phyloP scores from a whole-genome alignment of 2,329 filamentous ascomycete genomes.

The Fusarium sacchari region DNA sequence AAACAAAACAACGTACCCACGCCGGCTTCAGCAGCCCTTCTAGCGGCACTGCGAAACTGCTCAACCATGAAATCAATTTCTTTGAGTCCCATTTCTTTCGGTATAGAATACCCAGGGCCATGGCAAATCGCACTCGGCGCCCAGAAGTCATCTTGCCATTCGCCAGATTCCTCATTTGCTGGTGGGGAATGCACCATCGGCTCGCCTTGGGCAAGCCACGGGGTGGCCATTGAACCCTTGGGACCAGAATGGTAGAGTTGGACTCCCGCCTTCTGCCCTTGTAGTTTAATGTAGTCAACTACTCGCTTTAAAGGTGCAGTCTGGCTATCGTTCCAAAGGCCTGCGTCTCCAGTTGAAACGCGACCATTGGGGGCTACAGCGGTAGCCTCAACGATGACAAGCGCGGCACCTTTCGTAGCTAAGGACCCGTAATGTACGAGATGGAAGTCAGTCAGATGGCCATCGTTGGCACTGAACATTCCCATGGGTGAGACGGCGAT shows the following conservation, averaged over 20 bases:
- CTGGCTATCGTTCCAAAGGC: background rate
- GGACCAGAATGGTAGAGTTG: background rate
- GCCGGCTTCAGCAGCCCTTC: background rate
- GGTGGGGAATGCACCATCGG: background rate
- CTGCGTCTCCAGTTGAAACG: background rate
- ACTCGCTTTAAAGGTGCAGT: background rate
- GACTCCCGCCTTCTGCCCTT: background rate
- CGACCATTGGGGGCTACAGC: background rate
- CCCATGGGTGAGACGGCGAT: background rate
- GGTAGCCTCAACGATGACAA: background rate
- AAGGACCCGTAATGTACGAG: background rate
- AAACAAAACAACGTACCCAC: background rate
- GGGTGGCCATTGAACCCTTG: background rate
- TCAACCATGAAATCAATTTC: background rate
- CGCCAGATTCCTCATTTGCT: background rate
- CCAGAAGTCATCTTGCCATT: background rate
- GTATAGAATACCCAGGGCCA: background rate
- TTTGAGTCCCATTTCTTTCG: background rate
- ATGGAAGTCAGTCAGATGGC: background rate
- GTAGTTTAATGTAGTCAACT: background rate
- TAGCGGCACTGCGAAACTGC: background rate
- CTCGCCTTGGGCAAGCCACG: background rate
- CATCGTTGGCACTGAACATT: background rate
- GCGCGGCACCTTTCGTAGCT: background rate
- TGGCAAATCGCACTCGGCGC: background rate